Conservation (phyloP, 768 basidiomycete genomes). For the Xanthoconium stramineum region DNA sequence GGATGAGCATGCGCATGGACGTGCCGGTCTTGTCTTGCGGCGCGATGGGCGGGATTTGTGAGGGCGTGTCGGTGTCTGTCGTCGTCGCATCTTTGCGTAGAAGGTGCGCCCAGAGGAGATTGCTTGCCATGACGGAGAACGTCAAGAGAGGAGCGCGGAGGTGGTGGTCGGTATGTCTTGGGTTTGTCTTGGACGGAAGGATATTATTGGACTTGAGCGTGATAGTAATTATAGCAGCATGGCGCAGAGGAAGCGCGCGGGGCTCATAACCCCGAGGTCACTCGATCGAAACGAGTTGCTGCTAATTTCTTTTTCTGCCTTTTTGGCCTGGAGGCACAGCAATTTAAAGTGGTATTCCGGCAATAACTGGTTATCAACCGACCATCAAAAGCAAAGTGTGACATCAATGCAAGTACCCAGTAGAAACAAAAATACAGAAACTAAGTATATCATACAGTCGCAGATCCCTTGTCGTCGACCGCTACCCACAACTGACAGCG, state of each 20-base stretch:
- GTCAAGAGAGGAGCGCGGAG: neutral
- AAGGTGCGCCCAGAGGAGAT: conserved; percentile 6
- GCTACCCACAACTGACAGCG: neutral
- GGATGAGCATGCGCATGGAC: conserved; percentile 67
- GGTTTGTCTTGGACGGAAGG: too few relatives aligned
- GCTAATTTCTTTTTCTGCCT: conserved; percentile 12
- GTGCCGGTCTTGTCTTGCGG: conserved; percentile 59
- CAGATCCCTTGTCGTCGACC: neutral
- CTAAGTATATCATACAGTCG: too few relatives aligned
- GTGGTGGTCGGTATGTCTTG: neutral
- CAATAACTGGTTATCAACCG: too few relatives aligned
- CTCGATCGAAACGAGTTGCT: conserved; percentile 48
- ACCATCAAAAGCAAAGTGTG: too few relatives aligned
- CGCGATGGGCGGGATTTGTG: neutral
- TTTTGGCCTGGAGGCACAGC: too few relatives aligned
- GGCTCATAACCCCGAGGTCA: conserved; percentile 50
- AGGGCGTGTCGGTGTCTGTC: neutral
- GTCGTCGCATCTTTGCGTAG: conserved; percentile 4
- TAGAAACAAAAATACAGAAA: too few relatives aligned
- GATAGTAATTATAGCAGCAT: conserved; percentile 33
- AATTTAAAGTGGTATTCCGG: too few relatives aligned
- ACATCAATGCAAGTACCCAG: too few relatives aligned
- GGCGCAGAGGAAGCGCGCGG: conserved; percentile 49
- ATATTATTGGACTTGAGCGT: too few relatives aligned
- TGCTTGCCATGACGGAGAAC: neutral